A percentile compares a stretch with the other conserved stretches of the same genome.
Conservation (phyloP, 345 rosid species). For the Linum lewisii region DNA sequence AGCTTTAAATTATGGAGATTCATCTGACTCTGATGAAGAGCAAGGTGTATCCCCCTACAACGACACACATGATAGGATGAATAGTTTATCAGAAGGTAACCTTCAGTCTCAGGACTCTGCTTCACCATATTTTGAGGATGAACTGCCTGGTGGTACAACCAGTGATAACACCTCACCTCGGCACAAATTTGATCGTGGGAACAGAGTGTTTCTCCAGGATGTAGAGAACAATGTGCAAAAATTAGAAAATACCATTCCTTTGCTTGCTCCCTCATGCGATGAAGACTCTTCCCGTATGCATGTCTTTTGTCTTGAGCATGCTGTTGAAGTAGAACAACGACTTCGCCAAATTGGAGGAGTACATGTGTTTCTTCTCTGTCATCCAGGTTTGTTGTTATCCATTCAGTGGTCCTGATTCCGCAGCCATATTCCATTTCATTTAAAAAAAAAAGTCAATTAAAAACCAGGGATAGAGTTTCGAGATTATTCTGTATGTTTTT, state of each 20-base stretch:
- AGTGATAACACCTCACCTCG: slow-evolving; percentile 11
- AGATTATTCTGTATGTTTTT: too few species aligned
- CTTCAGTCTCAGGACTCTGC: slow-evolving; percentile 15
- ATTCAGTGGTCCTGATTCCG: background rate
- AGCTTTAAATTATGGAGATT: slow-evolving; percentile 74
- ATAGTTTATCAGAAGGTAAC: slow-evolving; percentile 19
- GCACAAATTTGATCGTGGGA: slow-evolving; percentile 16
- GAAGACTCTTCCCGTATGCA: slow-evolving; percentile 79
- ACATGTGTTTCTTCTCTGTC: slow-evolving; percentile 68
- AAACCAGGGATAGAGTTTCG: too few species aligned
- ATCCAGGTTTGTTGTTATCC: slow-evolving; percentile 48
- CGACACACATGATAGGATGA: slow-evolving; percentile 22
- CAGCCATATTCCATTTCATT: too few species aligned
- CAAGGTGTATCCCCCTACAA: slow-evolving; percentile 20
- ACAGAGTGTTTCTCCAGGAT: slow-evolving; percentile 23
- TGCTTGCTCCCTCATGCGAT: slow-evolving; percentile 39
- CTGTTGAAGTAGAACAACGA: slow-evolving; percentile 79
- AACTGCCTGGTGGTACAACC: slow-evolving; percentile 14
- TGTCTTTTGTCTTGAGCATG: slow-evolving; percentile 96
- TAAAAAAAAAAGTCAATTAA: too few species aligned
- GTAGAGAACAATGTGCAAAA: slow-evolving; percentile 21
- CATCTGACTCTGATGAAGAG: slow-evolving; percentile 89
- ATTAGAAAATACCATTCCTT: slow-evolving; percentile 20
- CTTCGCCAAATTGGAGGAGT: slow-evolving; percentile 76
- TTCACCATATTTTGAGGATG: slow-evolving; percentile 17